phyloP scores from a whole-genome alignment of 305 asterid species.

The Fraxinus albicans region DNA sequence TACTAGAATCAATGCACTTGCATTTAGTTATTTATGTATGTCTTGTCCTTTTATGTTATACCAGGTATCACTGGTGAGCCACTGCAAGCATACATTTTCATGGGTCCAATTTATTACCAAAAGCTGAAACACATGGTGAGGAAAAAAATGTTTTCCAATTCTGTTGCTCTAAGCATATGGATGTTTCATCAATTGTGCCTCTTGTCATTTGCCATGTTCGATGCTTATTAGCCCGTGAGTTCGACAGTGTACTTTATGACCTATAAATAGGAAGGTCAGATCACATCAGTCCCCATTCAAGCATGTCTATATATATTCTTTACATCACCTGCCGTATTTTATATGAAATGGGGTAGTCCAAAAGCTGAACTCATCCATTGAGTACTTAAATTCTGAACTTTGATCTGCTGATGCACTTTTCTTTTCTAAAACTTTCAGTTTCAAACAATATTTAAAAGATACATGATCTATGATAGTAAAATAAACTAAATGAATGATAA shows the following conservation, averaged over 20 bases:
- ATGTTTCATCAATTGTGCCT: background rate
- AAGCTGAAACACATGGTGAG: slow-evolving; percentile 96
- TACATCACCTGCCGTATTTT: background rate
- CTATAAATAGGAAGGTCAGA: background rate
- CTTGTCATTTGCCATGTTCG: background rate
- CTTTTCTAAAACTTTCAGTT: background rate
- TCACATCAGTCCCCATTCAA: background rate
- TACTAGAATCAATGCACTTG: background rate
- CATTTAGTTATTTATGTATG: background rate
- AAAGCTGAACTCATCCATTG: background rate
- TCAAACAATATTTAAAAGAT: background rate
- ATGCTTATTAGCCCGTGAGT: background rate
- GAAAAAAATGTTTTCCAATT: background rate
- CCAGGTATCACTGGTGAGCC: slow-evolving; percentile 95
- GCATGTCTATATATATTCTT: background rate
- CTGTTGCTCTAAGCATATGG: background rate
- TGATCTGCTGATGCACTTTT: background rate
- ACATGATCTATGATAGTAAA: background rate
- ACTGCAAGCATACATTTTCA: slow-evolving; percentile 88
- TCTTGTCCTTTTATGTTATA: slow-evolving; percentile 21
- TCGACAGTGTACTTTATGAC: background rate
- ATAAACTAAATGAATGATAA: background rate
- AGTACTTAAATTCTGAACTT: background rate
- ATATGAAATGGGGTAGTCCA: background rate
- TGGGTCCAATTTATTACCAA: slow-evolving; percentile 99